Evolutionary conservation across 805 yeast species (phyloP), one percentile per base, ranked within the genome.

Genomic region (Komagataella kurtzmanii): DNA sequence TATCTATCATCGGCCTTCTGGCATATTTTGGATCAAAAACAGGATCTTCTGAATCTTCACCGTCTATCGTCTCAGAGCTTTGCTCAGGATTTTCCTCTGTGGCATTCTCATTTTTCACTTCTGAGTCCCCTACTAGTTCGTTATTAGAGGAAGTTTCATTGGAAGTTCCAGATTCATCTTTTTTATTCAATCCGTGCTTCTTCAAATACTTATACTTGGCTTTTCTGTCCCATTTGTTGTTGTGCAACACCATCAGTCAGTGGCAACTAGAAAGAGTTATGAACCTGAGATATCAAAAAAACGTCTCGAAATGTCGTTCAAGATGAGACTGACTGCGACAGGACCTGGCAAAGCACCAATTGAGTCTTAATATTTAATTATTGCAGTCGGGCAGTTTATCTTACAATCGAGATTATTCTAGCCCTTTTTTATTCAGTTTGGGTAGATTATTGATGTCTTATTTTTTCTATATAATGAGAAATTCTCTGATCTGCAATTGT

Each of bases 151-250:
- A 8, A 30, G 14, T 14, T 10, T 30, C 40, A 30, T 8, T 30
- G 12, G 40, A 10, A 7, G 14, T 10, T 30, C 14, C 40, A 5
- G 40, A 10, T 30, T 30, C 40, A 30, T 30, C 40, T 30, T 30
- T 30, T 30, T 30, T 30, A 30, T 50, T 49, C 6, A 59, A 53
- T 1, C 73, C 74, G 56, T 75, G 80, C 56, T 76, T 76, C 46
- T 65, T 59, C 59, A 67, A 56, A 54, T 73, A 73, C 17, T 66
- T 61, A 44, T 60, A 58, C 50, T 70, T 74, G 14, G 78, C 77
- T 53, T 67, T 71, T 49, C 67, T 62, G 52, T 76, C 76, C 80
- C 81, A 76, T 60, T 76, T 76, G 50, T 68, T 72, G 58, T 76
- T 76, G 54, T 76, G 80, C 12, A 76, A 62, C 8, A 76, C 81